Base-by-base conservation (phyloP, 768 basidiomycete genomes). In the Russula earlei region DNA sequence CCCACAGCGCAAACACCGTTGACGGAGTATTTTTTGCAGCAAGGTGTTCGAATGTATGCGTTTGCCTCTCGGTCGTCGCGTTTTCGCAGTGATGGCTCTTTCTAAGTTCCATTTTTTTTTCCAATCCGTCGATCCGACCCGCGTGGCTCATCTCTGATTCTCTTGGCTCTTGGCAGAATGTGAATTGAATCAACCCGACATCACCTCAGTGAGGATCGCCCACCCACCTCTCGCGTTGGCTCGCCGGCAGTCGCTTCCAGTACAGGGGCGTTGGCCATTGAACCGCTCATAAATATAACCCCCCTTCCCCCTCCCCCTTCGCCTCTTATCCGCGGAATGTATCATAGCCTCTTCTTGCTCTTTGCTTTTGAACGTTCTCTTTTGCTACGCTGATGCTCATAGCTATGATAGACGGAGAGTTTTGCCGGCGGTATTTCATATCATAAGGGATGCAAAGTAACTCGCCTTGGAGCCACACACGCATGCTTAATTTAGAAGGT, bases 31-130 rank as follows among this genome's bases (percentile, higher is more conserved):
- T 82, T 83, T 54, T 66, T 80, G 61, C 68, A 77, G 52, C 81
- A 83, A 67, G 78, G 77, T 42, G 78, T 80, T 54, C 75, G 75
- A 62, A 77, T 80, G 68, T 78, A 78, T 66, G 76, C 78, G 56
- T 73, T 77, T 69, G 72, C 72, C 60, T 70, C 74, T 62, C 61
- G 61, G 47, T 48, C 61, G 59, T 61, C 61, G 31, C 57, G 63
- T 42, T 22, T 56, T 38, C 56, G 36, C 25, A 19, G 48, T 38
- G 59, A 60, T n/a, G 52, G 50, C 55, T 31, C 61, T 56, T 61
- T 60, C 54, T 62, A 54, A 62, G 61, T 62, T 55, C 44, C 52
- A 43, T 51, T 53, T 48, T 48, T 45, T 48, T 45, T 24, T 36
- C 37, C 19, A 33, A 15, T 40, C 37, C 45, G n/a, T n/a, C n/a